Evolutionary conservation across 352 stramenopile species (phyloP).

Genomic region (Pythium dissimile): DNA sequence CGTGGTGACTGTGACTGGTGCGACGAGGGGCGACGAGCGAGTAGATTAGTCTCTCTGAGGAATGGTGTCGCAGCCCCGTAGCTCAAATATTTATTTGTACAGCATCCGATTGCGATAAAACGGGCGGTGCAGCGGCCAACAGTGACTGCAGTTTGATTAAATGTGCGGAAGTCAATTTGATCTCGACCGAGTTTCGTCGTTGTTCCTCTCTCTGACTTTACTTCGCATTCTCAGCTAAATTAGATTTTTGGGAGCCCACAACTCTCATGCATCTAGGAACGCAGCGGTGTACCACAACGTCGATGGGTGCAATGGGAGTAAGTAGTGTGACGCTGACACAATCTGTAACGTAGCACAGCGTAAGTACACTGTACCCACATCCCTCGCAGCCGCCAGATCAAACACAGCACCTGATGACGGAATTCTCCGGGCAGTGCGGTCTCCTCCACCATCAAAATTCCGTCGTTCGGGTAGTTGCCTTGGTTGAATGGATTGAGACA

Average conservation of each 20-base stretch:
- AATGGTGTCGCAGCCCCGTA: too few relatives aligned
- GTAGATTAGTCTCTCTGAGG: too few relatives aligned
- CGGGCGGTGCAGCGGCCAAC: too few relatives aligned
- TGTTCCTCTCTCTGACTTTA: too few relatives aligned
- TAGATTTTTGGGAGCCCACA: too few relatives aligned
- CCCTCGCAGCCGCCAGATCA: background rate
- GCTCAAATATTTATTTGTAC: constrained; percentile 1
- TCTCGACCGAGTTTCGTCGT: too few relatives aligned
- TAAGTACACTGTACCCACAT: too few relatives aligned
- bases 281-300: constrained; percentile 38
- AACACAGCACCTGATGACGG: constrained; percentile 42
- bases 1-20: background rate
- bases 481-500: constrained; percentile 76
- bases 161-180: too few relatives aligned
- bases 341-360: constrained; percentile 28
- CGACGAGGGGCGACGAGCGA: too few relatives aligned
- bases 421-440: constrained; percentile 64
- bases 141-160: too few relatives aligned
- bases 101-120: too few relatives aligned
- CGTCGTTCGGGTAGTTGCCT: constrained; percentile 70
- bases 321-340: constrained; percentile 48
- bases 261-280: constrained; percentile 54
- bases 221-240: too few relatives aligned
- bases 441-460: constrained; percentile 60
- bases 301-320: constrained; percentile 51